Conservation (phyloP, 768 basidiomycete species). For the Terana coerulea region DNA sequence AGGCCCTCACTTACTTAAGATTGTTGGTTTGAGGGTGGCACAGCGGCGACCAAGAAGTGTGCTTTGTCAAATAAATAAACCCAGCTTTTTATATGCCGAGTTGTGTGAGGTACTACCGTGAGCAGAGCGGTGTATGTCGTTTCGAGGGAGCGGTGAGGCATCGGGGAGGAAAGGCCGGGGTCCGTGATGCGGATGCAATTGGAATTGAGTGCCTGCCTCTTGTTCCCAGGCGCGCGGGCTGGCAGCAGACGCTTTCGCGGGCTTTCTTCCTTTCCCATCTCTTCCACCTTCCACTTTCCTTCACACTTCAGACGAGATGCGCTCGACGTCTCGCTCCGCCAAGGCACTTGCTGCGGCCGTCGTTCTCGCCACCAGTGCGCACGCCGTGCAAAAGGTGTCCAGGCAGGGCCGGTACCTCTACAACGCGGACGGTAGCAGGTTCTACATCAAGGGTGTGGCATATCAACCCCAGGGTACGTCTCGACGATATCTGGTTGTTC, state of each 20-base stretch:
- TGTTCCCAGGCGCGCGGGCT: constrained; percentile 11
- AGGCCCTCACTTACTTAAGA: too few species aligned
- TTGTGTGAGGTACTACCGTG: too few species aligned
- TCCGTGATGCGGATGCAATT: too few species aligned
- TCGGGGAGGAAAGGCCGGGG: constrained; percentile 8
- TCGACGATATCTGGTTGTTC: neutral
- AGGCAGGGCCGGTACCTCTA: constrained; percentile 81
- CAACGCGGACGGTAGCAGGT: constrained; percentile 65
- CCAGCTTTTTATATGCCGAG: too few species aligned
- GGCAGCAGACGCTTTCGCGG: constrained; percentile 7
- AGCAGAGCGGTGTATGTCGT: too few species aligned
- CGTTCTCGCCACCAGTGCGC: constrained; percentile 43
- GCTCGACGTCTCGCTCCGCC: constrained; percentile 19
- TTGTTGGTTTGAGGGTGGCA: too few species aligned
- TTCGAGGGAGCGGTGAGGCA: too few species aligned
- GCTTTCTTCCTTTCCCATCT: constrained; percentile 3
- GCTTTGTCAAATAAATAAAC: too few species aligned
- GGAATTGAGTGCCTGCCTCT: too few species aligned
- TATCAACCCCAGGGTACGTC: constrained; percentile 76
- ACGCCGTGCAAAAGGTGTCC: constrained; percentile 67
- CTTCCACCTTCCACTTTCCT: constrained; percentile 9
- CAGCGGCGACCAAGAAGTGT: too few species aligned
- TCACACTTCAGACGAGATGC: constrained; percentile 23
- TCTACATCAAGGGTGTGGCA: constrained; percentile 86
- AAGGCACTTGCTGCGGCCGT: constrained; percentile 34